phyloP scores from a whole-genome alignment of 176 grass and related monocot species.

The Avena atlantica region DNA sequence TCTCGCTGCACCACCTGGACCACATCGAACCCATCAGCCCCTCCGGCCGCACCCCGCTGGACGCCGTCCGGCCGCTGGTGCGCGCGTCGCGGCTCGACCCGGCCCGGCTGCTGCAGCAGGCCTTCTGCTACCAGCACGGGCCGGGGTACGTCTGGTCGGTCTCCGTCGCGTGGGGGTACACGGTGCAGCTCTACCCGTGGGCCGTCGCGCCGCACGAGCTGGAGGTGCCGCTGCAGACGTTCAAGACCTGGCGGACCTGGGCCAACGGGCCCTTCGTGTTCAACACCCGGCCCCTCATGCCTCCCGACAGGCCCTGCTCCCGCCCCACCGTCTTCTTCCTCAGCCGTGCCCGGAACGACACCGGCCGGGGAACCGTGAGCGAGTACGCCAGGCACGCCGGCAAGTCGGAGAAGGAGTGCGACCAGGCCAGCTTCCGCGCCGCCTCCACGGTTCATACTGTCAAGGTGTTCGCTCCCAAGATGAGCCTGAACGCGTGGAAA shows the following conservation, averaged over 20 bases:
- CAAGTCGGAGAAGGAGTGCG: constrained; percentile 33
- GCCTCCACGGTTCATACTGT: constrained; percentile 58
- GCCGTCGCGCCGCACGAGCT: constrained; percentile 54
- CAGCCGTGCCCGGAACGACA: constrained; percentile 31
- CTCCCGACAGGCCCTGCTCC: constrained; percentile 44
- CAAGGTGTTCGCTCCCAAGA: constrained; percentile 69
- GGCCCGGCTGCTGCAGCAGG: constrained; percentile 69
- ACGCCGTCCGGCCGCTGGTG: constrained; percentile 50
- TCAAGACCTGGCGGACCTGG: constrained; percentile 76
- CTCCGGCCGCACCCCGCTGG: constrained; percentile 31
- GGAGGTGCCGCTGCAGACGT: constrained; percentile 72
- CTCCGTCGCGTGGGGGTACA: constrained; percentile 82
- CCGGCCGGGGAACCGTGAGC: constrained; percentile 50
- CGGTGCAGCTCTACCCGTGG: constrained; percentile 74
- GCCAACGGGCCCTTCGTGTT: constrained; percentile 76
- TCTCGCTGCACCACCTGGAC: constrained; percentile 92
- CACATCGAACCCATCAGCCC: constrained; percentile 69
- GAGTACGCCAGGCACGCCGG: constrained; percentile 58
- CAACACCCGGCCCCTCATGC: constrained; percentile 53
- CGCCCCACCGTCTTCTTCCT: constrained; percentile 69
- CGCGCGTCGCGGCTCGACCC: constrained; percentile 57
- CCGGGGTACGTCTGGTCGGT: constrained; percentile 67
- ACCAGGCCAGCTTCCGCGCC: constrained; percentile 44
- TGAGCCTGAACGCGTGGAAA: constrained; percentile 61
- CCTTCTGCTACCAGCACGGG: constrained; percentile 76